Evolutionary conservation across 164 flowering plant genomes (phyloP).

Genomic region (Platanus orientalis): DNA sequence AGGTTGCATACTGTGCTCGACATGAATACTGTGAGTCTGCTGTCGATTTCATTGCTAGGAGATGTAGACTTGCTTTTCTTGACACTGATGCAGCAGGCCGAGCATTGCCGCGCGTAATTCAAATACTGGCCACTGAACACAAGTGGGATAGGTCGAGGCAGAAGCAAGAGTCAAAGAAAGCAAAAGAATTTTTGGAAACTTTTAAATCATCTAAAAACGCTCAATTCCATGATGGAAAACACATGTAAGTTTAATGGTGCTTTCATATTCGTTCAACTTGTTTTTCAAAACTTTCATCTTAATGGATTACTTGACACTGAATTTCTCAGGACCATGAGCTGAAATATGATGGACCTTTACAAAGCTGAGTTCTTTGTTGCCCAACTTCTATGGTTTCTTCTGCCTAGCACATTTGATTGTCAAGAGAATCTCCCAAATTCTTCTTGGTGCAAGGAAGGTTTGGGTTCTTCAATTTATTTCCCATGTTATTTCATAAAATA

Average conservation of each 20-base stretch:
- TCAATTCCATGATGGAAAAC: conserved; percentile 3
- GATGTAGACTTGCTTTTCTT: conserved; percentile 26
- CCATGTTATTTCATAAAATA: too few species aligned
- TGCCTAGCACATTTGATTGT: not conserved
- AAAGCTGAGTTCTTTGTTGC: not conserved
- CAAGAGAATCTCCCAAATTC: not conserved
- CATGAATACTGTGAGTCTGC: conserved; percentile 28
- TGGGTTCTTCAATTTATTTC: too few species aligned
- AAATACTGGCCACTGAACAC: conserved; percentile 13
- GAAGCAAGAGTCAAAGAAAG: conserved; percentile 5
- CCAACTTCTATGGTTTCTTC: not conserved
- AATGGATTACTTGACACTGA: not conserved
- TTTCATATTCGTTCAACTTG: not conserved
- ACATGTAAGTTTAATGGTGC: not conserved
- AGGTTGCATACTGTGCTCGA: too few species aligned
- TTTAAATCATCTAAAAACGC: conserved; percentile 8
- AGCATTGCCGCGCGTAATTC: conserved; percentile 20
- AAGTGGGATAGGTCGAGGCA: conserved; percentile 12
- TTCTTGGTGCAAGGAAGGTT: not conserved
- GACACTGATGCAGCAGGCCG: conserved; percentile 11
- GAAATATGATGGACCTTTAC: not conserved
- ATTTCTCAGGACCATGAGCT: not conserved
- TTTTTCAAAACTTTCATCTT: not conserved
- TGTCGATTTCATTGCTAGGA: conserved; percentile 27
- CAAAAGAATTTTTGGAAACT: conserved; percentile 13